Percentiles rank a stretch among this genome's conserved stretches.
Evolutionary conservation across 176 grass and related monocot genomes (phyloP).

Genomic region (Puya raimondii): DNA sequence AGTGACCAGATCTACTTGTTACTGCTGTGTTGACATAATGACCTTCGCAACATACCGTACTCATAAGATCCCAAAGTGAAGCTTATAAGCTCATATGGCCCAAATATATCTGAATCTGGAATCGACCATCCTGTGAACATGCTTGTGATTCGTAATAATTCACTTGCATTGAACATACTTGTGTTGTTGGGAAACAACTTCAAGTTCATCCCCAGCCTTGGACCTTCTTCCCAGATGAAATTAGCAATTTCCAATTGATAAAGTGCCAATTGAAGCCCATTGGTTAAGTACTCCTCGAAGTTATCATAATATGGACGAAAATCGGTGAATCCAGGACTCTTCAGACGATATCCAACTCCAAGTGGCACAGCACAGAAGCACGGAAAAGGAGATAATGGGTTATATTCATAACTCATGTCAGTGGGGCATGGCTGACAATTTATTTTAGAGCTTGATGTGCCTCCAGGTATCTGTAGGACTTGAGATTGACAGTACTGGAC

Average conservation of each 20-base stretch:
- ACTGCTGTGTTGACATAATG: background rate
- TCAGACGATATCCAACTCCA: conserved; percentile 47
- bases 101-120: conserved; percentile 54
- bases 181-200: conserved; percentile 46
- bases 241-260: conserved; percentile 42
- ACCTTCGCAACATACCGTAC: conserved; percentile 27
- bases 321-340: conserved; percentile 63
- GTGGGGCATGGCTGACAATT: conserved; percentile 21
- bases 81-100: conserved; percentile 58
- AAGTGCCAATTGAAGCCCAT: conserved; percentile 27
- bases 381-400: conserved; percentile 19
- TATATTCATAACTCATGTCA: conserved; percentile 24
- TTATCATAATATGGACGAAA: conserved; percentile 33
- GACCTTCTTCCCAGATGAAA: conserved; percentile 62
- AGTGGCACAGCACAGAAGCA: conserved; percentile 40
- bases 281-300: conserved; percentile 48
- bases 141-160: conserved; percentile 37
- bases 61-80: conserved; percentile 42
- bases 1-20: background rate
- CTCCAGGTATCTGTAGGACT: background rate
- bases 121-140: conserved; percentile 70
- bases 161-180: conserved; percentile 20
- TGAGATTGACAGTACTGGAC: conserved; percentile 29
- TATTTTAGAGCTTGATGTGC: conserved; percentile 8
- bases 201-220: conserved; percentile 47